Evolutionary conservation across 306 rosid species (phyloP), one percentile per base, ranked within the genome.

Genomic region (Betula pendula): DNA sequence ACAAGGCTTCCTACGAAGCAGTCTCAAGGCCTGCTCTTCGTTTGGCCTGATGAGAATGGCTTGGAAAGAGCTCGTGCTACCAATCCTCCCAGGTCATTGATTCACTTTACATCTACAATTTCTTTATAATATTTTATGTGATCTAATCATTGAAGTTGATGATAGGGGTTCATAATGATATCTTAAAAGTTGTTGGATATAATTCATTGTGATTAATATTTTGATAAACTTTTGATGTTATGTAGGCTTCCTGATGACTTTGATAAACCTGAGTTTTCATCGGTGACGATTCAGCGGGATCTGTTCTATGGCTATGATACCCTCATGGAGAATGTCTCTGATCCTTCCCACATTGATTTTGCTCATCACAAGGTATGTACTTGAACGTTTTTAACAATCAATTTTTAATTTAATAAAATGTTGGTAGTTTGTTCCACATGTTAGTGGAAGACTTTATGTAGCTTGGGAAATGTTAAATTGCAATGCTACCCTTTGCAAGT

Each of bases 281-380:
- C 97, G 0, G 98, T 92, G 74, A 95, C 96, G 66, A 92, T 95
- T 89, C 98, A 95, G 89, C 97, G 98, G n/a, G 98, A 95, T 88
- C 92, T 94, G 67, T 94, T 89, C 78, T 94, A 94, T 81, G 98
- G 98, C 75, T 92, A 95, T 29, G 98, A 95, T 79, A 95, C 97
- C 44, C 93, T 95, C 47, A 95, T 95, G 98, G 98, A 94, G 87
- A 95, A 95, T 86, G 97, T 95, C 71, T 90, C 96, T 42, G 98
- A 95, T 74, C 98, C 98, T 75, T 95, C 98, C 63, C 98, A 94
- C 77, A 94, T 90, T 77, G 96, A 94, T 73, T 94, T 94, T 79
- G 98, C 98, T 84, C 98, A 94, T 86, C 98, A 94, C 91, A 94
- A 92, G 97, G 98, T 94, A 78, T 71, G 43, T 19, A 25, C 22